Percentiles rank a stretch among this genome's conserved stretches.
phyloP scores from a whole-genome alignment of 257 asterid species.

The Penstemon barbatus region DNA sequence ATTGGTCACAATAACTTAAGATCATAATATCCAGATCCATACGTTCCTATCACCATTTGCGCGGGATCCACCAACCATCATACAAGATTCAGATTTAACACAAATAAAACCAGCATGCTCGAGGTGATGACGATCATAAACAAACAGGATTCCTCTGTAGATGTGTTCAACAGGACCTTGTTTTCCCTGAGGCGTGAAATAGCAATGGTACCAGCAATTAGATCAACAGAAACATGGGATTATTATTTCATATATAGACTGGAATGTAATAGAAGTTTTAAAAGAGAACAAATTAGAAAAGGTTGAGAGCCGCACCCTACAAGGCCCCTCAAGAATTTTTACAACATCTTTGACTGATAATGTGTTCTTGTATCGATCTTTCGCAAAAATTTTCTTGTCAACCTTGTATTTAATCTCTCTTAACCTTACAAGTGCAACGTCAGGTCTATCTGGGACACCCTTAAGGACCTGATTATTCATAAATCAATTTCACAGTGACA shows the following conservation, averaged over 20 bases:
- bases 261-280: slow-evolving; percentile 2
- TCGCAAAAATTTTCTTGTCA: slow-evolving; percentile 65
- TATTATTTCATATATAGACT: background rate
- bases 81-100: slow-evolving; percentile 82
- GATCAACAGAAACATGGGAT: slow-evolving; percentile 11
- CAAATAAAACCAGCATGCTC: slow-evolving; percentile 99
- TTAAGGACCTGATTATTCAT: slow-evolving; percentile 70
- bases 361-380: slow-evolving; percentile 70
- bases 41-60: slow-evolving; percentile 81
- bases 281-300: slow-evolving; percentile 13
- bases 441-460: slow-evolving; percentile 93
- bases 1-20: slow-evolving; percentile 14
- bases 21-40: slow-evolving; percentile 31
- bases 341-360: slow-evolving; percentile 86
- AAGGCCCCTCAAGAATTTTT: slow-evolving; percentile 89
- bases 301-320: slow-evolving; percentile 53
- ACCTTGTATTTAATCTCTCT: slow-evolving; percentile 87
- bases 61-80: slow-evolving; percentile 91
- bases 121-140: slow-evolving; percentile 88
- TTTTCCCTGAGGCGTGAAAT: slow-evolving; percentile 56
- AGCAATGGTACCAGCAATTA: slow-evolving; percentile 20
- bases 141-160: slow-evolving; percentile 68
- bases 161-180: slow-evolving; percentile 97
- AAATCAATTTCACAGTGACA: slow-evolving; percentile 29
- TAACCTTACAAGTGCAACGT: slow-evolving; percentile 85